Conservation (phyloP, 768 basidiomycete genomes). For the Leccinellum albellum region DNA sequence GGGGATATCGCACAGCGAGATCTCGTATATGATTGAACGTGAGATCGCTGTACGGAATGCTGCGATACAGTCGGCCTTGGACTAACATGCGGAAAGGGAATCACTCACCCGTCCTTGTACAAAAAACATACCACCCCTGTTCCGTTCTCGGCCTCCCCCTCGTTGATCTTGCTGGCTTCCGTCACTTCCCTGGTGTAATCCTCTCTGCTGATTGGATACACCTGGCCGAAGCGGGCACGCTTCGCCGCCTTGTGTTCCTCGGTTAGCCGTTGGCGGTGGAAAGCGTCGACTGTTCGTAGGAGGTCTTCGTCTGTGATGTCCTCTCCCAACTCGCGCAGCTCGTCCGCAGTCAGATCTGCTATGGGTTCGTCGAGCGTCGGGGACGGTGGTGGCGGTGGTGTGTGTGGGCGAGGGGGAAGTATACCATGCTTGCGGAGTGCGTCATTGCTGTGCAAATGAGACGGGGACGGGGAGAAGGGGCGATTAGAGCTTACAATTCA, state of each 20-base stretch:
- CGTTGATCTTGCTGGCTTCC: conserved; percentile 75
- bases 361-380: conserved; percentile 68
- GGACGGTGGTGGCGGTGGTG: conserved; percentile 79
- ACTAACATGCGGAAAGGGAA: not conserved
- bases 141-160: conserved; percentile 65
- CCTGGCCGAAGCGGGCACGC: conserved; percentile 71
- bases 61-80: conserved; percentile 28
- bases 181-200: conserved; percentile 96
- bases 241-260: conserved; percentile 57
- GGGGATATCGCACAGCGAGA: conserved; percentile 80
- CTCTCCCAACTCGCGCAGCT: conserved; percentile 67
- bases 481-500: conserved; percentile 70
- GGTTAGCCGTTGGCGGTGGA: conserved; percentile 58
- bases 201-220: conserved; percentile 86
- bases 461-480: not conserved
- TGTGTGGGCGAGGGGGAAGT: conserved; percentile 69
- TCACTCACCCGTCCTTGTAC: conserved; percentile 88
- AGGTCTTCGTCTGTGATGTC: conserved; percentile 74
- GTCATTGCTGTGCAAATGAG: conserved; percentile 66
- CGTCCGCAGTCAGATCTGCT: conserved; percentile 55
- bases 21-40: conserved; percentile 63
- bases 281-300: conserved; percentile 66
- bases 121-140: conserved; percentile 93
- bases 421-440: conserved; percentile 91
- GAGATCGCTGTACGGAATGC: conserved; percentile 77